Evolutionary conservation across 176 grass and related monocot species (phyloP).

Genomic region (Oryza meridionalis): DNA sequence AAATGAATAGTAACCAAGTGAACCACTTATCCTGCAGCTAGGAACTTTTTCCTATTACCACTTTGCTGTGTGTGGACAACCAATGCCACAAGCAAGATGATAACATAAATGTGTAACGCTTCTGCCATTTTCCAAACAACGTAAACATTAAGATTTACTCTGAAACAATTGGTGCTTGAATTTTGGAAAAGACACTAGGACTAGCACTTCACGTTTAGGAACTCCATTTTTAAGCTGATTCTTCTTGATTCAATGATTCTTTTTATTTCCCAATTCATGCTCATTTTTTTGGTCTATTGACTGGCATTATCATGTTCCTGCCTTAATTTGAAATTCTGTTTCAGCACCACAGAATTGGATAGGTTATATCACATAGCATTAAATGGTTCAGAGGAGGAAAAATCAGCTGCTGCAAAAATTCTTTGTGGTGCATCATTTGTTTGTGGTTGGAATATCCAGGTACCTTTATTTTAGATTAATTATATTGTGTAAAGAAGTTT

Average conservation of each 20-base stretch:
- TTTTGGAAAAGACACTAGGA: background rate
- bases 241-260: constrained; percentile 1
- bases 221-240: background rate
- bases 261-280: constrained; percentile 23
- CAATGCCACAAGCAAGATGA: background rate
- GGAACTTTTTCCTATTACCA: background rate
- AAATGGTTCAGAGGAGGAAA: constrained; percentile 95
- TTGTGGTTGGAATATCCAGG: constrained; percentile 98
- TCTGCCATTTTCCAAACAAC: background rate
- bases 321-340: constrained; percentile 31
- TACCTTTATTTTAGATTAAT: constrained; percentile 37
- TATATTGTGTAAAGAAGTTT: background rate
- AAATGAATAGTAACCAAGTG: background rate
- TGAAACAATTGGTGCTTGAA: background rate
- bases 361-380: constrained; percentile 73
- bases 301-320: constrained; percentile 13
- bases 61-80: background rate
- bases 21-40: background rate
- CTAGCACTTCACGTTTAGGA: background rate
- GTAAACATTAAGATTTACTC: background rate
- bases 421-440: constrained; percentile 85
- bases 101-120: background rate
- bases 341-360: constrained; percentile 80
- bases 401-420: constrained; percentile 86
- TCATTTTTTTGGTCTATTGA: background rate